Evolutionary conservation across 1,284 basidiomycete species (phyloP).

Genomic region (Ganoderma resinaceum): DNA sequence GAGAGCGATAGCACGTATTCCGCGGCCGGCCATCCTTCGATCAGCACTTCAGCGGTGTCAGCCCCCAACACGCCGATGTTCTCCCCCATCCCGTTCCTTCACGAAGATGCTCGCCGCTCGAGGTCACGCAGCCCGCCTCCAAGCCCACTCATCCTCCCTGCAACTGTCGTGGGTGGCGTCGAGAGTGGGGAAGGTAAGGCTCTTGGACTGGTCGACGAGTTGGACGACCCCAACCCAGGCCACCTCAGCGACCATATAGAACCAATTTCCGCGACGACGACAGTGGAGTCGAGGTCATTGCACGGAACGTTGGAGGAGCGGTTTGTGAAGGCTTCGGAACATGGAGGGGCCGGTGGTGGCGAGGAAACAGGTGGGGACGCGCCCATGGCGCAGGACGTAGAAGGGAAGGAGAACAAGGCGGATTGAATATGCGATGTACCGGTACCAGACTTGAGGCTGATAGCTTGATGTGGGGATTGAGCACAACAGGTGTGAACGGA

Average conservation of each 20-base stretch:
- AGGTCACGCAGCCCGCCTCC: constrained; percentile 79
- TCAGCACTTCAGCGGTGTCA: constrained; percentile 52
- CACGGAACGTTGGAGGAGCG: constrained; percentile 65
- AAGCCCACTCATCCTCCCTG: constrained; percentile 66
- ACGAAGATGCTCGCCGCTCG: constrained; percentile 77
- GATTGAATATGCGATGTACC: constrained; percentile 25
- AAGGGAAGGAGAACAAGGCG: constrained; percentile 66
- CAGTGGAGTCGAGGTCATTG: constrained; percentile 50
- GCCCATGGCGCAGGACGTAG: constrained; percentile 53
- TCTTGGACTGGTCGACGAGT: constrained; percentile 80
- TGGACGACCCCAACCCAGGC: constrained; percentile 82
- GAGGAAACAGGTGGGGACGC: constrained; percentile 26
- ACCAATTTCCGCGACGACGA: constrained; percentile 71
- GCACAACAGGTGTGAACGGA: neutral
- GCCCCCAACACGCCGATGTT: constrained; percentile 80
- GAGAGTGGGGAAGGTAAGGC: constrained; percentile 51
- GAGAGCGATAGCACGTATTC: constrained; percentile 49
- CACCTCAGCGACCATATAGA: constrained; percentile 83
- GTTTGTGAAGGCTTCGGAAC: constrained; percentile 61
- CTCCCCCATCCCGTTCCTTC: constrained; percentile 84
- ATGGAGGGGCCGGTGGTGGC: constrained; percentile 25
- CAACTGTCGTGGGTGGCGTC: constrained; percentile 38
- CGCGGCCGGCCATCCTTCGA: constrained; percentile 33
- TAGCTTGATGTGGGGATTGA: neutral
- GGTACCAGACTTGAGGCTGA: neutral